Base-by-base conservation (phyloP, 2,329 filamentous ascomycete species). In the Mycocentrospora acerina region DNA sequence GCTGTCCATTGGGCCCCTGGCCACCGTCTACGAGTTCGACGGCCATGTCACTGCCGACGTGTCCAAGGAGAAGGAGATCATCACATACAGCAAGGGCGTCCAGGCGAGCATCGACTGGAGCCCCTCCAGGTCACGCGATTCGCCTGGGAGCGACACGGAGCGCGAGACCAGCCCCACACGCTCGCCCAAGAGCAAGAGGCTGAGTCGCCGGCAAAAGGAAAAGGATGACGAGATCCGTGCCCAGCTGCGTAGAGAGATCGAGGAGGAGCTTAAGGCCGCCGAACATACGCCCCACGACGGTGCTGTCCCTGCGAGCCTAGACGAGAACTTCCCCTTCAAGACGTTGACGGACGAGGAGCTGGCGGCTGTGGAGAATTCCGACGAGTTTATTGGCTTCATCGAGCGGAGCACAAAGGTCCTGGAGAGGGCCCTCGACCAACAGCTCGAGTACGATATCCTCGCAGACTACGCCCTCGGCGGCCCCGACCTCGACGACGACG, bases 331-430 rank as follows among this genome's bases (percentile, higher is more conserved):
- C 58, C 90, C 91, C 2, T 81, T 86, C 32, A 82, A 91, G 58
- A 82, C 85, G 22, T 77, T 98, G 32, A 90, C 83, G 2, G 75
- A 79, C 12, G 93, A 97, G 56, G 94, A 98, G 66, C 74, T 96
- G 26, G 83, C 86, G 51, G 93, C 91, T 5, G 90, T 97, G 17
- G 93, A 89, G 16, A 86, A 86, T 37, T 96, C 91, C 1, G 83
- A 91, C 19, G 93, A 97, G 34, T 98, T 98, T 63, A 78, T 93
- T 44, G 89, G 95, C 55, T 98, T 98, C 61, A 82, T 98, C 19
- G 93, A 98, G 59, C 82, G 89, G 55, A 96, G 91, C 15, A 95
- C 89, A 40, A 98, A 97, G 69, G 90, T 98, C 32, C 91, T 98
- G 55, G 93, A 98, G 71, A 82, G 93, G 59, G 91, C 93, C 4